Evolutionary conservation across 768 basidiomycete species (phyloP), one percentile per base, ranked within the genome.

Genomic region (Leccinum subgranulosum): DNA sequence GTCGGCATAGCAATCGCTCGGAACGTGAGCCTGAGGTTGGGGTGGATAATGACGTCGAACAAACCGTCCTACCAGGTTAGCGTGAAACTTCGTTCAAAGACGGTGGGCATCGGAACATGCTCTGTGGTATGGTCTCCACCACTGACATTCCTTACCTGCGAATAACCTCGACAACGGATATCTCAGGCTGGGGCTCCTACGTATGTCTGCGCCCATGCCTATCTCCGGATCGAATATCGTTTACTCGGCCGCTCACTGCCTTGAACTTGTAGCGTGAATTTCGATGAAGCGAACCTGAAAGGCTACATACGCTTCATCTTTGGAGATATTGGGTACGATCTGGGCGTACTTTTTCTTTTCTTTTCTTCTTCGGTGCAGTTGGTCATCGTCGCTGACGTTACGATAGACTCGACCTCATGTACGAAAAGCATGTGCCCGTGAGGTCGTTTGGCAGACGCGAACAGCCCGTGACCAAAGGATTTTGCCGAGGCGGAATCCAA

Each of bases 31-130:
- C 11, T 31, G 29, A 31, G 29, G 29, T 31, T 31, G 29, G 29
- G 29, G 11, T 31, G 29, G 29, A 31, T 31, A 31, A 31, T 31
- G 29, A 31, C 29, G 29, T 12, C 28, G 29, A 31, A 31, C 11
- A 31, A 31, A 31, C 11, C 11, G 29, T 31, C 29, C 29, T 31
- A 31, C 29, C 29, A 31, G 11, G 29, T 31, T 31, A 10, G n/a
- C n/a, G 63, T 69, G 31, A 70, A 70, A 52, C 59, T 71, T 14
- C 65, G 69, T 28, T 71, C 69, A 14, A 70, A 67, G 55, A 71
- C 67, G 29, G 63, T 67, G n/a, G 62, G 69, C 2, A 59, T 67
- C 6, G 63, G 69, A 69, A 67, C 34, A 65, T 65, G 28, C 56
- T 71, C 3, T 69, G 60, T 10, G 54, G 56, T 8, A 63, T 71